Base-by-base conservation (phyloP, 805 yeast species). In the Metschnikowia cerradonensis region DNA sequence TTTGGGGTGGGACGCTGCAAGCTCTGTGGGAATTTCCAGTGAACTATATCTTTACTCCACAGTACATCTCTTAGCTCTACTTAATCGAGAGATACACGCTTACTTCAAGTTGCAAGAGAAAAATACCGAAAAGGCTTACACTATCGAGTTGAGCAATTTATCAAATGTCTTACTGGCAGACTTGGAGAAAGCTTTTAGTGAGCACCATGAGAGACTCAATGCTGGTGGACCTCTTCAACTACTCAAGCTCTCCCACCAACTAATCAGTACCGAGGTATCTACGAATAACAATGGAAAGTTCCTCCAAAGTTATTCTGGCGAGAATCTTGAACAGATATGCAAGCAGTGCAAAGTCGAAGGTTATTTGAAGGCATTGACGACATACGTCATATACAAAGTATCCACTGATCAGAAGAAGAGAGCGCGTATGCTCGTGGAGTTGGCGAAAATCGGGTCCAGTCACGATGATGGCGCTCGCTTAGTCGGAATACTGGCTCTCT, bases 1-100 rank as follows among this genome's bases (percentile, higher is more conserved):
- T 8, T 46, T 67, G 4, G 70, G 71, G 3, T 57, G 61, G 31
- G 65, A 63, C 26, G 22, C 53, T 5, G 39, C 60, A 7, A 54
- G 53, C 6, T 58, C 61, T n/a, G 46, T 40, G 44, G 56, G 45
- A 4, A 53, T 55, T n/a, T 56, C 56, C 41, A 66, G 54, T 48
- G 76, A 72, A 36, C 53, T 71, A 22, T 61, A 51, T 47, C 55
- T 67, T 1, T 67, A 50, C 43, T 60, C 75, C 7, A 55, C 66
- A 3, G 43, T 71, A 7, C 71, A 69, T 48, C 58, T 71, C 23
- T 50, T 66, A 44, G 50, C 62, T 0, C 53, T 70, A 11, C 15
- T 23, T 23, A 36, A 44, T 11, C 8, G 39, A 3, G 40, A 32
- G 19, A 32, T 42, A 10, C 20, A 19, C 7, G 11, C 37, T 13